Evolutionary conservation across 768 basidiomycete species (phyloP).

Genomic region (Melanogaster broomeanus): DNA sequence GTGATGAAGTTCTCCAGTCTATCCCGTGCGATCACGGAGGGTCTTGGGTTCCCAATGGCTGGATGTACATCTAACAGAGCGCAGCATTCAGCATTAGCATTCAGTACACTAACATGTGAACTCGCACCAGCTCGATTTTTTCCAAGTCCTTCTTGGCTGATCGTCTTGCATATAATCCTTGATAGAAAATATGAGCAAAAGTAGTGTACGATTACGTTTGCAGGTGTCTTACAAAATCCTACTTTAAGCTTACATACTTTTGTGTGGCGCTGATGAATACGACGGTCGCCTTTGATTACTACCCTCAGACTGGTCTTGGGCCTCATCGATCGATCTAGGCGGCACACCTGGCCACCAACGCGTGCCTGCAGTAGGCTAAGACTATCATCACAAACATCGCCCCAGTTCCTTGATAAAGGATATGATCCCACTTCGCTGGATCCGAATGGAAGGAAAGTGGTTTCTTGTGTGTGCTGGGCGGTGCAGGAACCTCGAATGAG

Average conservation of each 20-base stretch:
- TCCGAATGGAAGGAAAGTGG: constrained; percentile 91
- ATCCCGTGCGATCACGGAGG: constrained; percentile 79
- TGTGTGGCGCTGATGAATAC: no score
- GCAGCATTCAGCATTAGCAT: constrained; percentile 3
- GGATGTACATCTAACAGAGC: constrained; percentile 70
- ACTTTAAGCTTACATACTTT: no score
- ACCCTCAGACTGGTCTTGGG: no score
- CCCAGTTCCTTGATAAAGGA: no score
- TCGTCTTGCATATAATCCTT: constrained; percentile 82
- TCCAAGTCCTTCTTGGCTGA: constrained; percentile 90
- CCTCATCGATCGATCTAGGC: no score
- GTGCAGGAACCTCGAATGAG: no score
- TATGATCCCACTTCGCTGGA: no score
- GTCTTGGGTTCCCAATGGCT: constrained; percentile 67
- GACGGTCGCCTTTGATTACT: no score
- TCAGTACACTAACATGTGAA: constrained; percentile 16
- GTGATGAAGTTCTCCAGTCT: constrained; percentile 74
- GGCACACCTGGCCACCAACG: no score
- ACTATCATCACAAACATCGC: no score
- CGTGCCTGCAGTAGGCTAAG: no score
- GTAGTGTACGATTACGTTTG: constrained; percentile 55
- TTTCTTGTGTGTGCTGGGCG: constrained; percentile 44
- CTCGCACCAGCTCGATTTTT: constrained; percentile 69
- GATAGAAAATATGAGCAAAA: not conserved
- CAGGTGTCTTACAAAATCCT: no score